Base-by-base conservation (phyloP, 176 grass and related monocot species). In the Carex scoparia region DNA sequence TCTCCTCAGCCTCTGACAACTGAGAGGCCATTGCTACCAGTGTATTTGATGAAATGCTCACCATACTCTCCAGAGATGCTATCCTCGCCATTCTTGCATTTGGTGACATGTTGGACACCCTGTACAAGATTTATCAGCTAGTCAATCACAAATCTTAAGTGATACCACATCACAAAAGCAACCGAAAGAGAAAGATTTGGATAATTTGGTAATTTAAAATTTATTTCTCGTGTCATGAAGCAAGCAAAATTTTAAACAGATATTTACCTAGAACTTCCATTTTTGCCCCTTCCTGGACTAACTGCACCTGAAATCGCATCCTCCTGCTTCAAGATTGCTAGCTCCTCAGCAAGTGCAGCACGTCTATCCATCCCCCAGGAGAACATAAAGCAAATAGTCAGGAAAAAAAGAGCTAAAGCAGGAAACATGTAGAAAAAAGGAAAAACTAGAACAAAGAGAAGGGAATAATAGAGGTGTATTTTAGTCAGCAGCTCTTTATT, bases 1-100 rank as follows among this genome's bases (percentile, higher is more conserved):
- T 93, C 90, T 99, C 97, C 87, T 99, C 97, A 44, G 97, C 97
- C 79, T 99, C 93, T 61, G 97, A 99, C 61, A 99, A 88, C 79
- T 99, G 97, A 69, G 93, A 94, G 87, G 91, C 97, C 93, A 99
- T 99, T 65, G 93, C 91, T 27, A 95, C 97, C 82, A 99, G 88
- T 49, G 87, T 94, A 82, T 92, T 96, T 51, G 97, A 99, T 30
- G 93, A 99, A 28, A 99, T 95, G 85, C 88, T 93, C 74, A 99
- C 90, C 97, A 99, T 99, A 85, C 90, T 99, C 81, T 99, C 97
- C 81, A 99, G 88, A 80, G 97, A 91, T 84, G 91, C 76, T 84
- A 94, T 96, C 84, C 97, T 92, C 65, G 97, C 86, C 89, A 88
- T 87, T 69, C 93, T 93, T 76, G 93, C 97, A 82, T 90, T 92